Percentiles rank a stretch among this genome's conserved stretches.
phyloP scores from a whole-genome alignment of 306 rosid species.

The Pterocarpus santalinus region DNA sequence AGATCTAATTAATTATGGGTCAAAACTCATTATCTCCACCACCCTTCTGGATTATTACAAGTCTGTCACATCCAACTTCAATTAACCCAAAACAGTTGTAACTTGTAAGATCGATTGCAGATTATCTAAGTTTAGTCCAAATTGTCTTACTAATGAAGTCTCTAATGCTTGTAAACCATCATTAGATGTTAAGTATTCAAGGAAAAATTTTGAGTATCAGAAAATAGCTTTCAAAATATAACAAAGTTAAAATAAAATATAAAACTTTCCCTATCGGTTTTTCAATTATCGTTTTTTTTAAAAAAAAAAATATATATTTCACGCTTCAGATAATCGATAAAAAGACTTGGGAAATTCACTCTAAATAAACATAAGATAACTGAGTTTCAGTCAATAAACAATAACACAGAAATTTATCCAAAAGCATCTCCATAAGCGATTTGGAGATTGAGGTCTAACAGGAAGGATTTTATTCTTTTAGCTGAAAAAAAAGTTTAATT shows the following conservation, averaged over 20 bases:
- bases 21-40: conserved; percentile 37
- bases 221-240: no score
- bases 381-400: background rate
- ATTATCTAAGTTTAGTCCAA: background rate
- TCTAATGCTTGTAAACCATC: background rate
- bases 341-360: no score
- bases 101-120: background rate
- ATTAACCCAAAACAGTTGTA: background rate
- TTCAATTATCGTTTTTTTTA: no score
- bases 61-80: conserved; percentile 30
- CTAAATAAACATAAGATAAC: background rate
- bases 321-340: no score
- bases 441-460: background rate
- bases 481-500: no score
- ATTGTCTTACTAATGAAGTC: background rate
- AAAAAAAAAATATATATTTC: no score
- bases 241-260: background rate
- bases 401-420: background rate
- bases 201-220: no score
- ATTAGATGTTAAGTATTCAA: no score
- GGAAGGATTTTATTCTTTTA: background rate
- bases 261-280: background rate
- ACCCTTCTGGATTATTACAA: conserved; percentile 17
- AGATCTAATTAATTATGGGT: conserved; percentile 36
- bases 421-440: background rate